A percentile compares a stretch with the other conserved stretches of the same genome.
phyloP scores from a whole-genome alignment of 2,329 filamentous ascomycete species.

The Mariannaea sp. region DNA sequence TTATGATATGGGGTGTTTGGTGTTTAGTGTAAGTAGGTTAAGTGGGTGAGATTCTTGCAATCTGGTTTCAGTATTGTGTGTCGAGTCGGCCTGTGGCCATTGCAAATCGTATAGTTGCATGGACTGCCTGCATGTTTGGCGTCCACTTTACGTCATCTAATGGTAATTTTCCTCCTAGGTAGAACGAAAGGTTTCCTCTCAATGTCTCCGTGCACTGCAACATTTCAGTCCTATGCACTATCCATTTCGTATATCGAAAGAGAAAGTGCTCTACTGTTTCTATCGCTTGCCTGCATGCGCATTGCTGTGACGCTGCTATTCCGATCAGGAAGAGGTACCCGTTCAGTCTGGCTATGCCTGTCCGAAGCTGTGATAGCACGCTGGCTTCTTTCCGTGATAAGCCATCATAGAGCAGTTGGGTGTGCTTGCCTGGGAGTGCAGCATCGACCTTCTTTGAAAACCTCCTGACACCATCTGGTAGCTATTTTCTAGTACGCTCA shows the following conservation, averaged over 20 bases:
- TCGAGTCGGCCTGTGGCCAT: constrained; percentile 32
- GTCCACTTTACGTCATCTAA: constrained; percentile 33
- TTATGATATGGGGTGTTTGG: not conserved
- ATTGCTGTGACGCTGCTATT: constrained; percentile 17
- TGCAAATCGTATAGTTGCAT: constrained; percentile 39
- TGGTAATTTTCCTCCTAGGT: constrained; percentile 30
- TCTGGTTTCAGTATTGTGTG: constrained; percentile 14
- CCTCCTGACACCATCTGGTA: constrained; percentile 24
- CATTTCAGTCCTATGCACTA: constrained; percentile 14
- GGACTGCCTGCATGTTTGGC: constrained; percentile 38
- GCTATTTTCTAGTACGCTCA: constrained; percentile 1
- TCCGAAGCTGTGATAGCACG: constrained; percentile 27
- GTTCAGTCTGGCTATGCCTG: constrained; percentile 27
- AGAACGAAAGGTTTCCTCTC: constrained; percentile 25
- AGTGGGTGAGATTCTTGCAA: not conserved
- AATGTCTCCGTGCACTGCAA: constrained; percentile 15
- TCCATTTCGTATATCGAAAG: constrained; percentile 22
- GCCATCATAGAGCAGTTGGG: constrained; percentile 24
- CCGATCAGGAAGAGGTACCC: constrained; percentile 15
- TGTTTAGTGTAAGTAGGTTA: constrained; percentile 1
- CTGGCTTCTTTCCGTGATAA: constrained; percentile 26
- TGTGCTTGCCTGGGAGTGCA: constrained; percentile 24
- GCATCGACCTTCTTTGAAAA: constrained; percentile 25
- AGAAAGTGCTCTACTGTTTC: constrained; percentile 26
- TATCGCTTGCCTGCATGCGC: constrained; percentile 22